A percentile compares a stretch with the other conserved stretches of the same genome.
These are phyloP conservation scores for Aspergillus ibericus DNA, from an alignment of 2,329 filamentous ascomycete species.

Conservation along the genomic window DNA sequence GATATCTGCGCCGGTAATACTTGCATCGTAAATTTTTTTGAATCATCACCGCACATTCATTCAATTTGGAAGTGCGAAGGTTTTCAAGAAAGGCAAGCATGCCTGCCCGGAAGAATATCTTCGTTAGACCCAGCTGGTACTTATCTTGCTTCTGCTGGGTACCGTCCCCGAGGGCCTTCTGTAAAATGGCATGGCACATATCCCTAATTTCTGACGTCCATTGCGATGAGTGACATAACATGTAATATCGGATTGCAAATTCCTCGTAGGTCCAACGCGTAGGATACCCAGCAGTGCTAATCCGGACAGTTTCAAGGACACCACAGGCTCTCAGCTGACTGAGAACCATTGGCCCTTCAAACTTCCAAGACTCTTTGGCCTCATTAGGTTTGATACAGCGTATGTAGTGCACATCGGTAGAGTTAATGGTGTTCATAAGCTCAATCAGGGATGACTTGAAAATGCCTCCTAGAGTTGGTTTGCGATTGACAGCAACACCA, in stretches of 20 bases:
- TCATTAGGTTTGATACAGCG: constrained; percentile 99
- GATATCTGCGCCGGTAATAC: constrained; percentile 88
- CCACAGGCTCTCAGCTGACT: constrained; percentile 96
- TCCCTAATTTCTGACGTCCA: constrained; percentile 94
- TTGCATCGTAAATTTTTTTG: constrained; percentile 97
- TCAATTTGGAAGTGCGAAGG: constrained; percentile 82
- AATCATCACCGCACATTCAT: constrained; percentile 93
- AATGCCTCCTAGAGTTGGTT: constrained; percentile 95
- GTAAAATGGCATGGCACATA: constrained; percentile 91
- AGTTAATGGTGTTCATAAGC: constrained; percentile 96
- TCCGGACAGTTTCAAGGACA: constrained; percentile 97
- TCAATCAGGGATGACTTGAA: constrained; percentile 99
- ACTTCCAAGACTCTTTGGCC: constrained; percentile 94
- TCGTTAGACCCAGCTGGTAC: constrained; percentile 95
- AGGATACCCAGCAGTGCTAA: constrained; percentile 95
- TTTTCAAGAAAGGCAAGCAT: constrained; percentile 99
- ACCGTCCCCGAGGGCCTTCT: constrained; percentile 78
- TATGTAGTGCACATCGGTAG: constrained; percentile 98
- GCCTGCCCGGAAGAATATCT: constrained; percentile 98
- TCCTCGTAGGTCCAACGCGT: constrained; percentile 99
- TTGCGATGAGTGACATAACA: constrained; percentile 83
- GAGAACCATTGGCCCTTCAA: constrained; percentile 97
- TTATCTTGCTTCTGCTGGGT: constrained; percentile 78
- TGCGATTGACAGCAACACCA: constrained; percentile 88
- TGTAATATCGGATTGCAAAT: constrained; percentile 96